Evolutionary conservation across 73 alveolate species (phyloP).

Genomic region (Tetrahymena malaccensis): DNA sequence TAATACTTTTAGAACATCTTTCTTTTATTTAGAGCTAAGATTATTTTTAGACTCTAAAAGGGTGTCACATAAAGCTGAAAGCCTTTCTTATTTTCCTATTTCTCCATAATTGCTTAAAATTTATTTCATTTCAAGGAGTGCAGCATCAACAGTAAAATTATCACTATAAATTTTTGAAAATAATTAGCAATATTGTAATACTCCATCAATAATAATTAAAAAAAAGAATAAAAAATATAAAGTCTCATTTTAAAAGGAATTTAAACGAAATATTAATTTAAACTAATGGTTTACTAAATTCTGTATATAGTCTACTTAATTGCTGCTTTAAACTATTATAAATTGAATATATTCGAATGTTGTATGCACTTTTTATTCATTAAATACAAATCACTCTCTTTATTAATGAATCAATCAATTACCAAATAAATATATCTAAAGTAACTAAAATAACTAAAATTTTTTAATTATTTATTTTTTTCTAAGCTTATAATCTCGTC

Average conservation of each 20-base stretch:
- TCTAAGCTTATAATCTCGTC: background rate
- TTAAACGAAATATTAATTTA: background rate
- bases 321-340: background rate
- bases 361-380: background rate
- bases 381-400: background rate
- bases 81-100: background rate
- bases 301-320: background rate
- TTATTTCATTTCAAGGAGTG: background rate
- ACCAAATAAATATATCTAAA: background rate
- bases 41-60: background rate
- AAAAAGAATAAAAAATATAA: background rate
- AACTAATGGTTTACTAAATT: background rate
- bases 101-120: background rate
- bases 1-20: background rate
- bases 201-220: too few species aligned
- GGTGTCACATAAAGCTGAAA: background rate
- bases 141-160: background rate
- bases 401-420: too few species aligned
- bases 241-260: background rate
- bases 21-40: background rate
- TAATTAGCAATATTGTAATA: background rate
- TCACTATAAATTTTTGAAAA: background rate
- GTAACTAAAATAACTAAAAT: background rate
- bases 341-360: background rate
- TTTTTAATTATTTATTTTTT: too few species aligned